Percentiles rank a stretch among this genome's conserved stretches.
Conservation (phyloP, 2,329 filamentous ascomycete genomes). For the Phyllosticta capitalensis region DNA sequence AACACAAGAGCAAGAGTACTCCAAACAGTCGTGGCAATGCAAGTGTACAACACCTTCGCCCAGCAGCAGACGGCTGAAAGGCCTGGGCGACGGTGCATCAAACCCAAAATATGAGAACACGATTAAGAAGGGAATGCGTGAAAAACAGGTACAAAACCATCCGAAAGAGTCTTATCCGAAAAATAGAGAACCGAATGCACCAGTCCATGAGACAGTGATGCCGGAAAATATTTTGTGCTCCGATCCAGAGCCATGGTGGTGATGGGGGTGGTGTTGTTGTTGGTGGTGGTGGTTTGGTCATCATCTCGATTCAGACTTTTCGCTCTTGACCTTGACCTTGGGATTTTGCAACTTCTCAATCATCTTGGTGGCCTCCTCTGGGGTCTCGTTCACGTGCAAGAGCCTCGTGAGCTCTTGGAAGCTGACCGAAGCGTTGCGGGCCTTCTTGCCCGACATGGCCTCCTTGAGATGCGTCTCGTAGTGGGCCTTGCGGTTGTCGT, state of each 20-base stretch:
- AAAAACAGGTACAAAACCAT: not conserved
- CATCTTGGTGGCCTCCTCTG: slow-evolving; percentile 20
- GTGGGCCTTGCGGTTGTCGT: slow-evolving; percentile 28
- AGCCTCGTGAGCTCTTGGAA: slow-evolving; percentile 17
- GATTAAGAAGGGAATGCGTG: slow-evolving; percentile 1
- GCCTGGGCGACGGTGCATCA: not conserved
- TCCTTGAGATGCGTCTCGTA: slow-evolving; percentile 21
- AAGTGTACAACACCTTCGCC: not conserved
- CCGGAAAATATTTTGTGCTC: not conserved
- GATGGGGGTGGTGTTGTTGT: not conserved
- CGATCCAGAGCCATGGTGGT: not conserved
- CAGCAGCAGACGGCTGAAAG: not conserved
- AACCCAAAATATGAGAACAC: slow-evolving; percentile 7
- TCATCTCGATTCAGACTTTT: not conserved
- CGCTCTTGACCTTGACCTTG: slow-evolving; percentile 6
- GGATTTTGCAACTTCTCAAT: slow-evolving; percentile 20
- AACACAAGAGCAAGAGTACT: not conserved
- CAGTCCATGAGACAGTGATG: not conserved
- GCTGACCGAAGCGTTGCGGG: slow-evolving; percentile 17
- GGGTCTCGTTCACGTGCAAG: not conserved
- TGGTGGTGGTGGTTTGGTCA: not conserved
- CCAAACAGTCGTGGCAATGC: not conserved
- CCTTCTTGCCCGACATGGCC: slow-evolving; percentile 21
- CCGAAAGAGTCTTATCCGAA: not conserved
- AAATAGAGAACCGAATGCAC: not conserved